Percentiles rank a stretch among this genome's conserved stretches.
Conservation (phyloP, 192 early-diverging fungal species). For the Spinellus fusiger region DNA sequence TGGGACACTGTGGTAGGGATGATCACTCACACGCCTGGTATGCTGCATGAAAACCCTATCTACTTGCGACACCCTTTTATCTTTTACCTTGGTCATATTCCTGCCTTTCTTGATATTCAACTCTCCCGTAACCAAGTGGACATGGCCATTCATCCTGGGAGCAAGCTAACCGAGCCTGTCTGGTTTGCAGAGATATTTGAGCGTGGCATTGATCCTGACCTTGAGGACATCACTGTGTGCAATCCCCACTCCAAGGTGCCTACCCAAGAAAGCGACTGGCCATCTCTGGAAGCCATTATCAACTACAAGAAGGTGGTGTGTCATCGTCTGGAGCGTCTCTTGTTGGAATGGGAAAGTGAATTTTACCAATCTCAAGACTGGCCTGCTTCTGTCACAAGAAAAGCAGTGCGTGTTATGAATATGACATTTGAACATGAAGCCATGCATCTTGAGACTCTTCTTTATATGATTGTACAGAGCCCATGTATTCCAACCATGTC, state of each 20-base stretch:
- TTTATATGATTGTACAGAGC: conserved; percentile 84
- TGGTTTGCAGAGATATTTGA: conserved; percentile 80
- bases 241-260: conserved; percentile 73
- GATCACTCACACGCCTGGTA: conserved; percentile 50
- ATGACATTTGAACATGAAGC: conserved; percentile 94
- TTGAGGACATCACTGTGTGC: conserved; percentile 66
- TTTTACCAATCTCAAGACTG: conserved; percentile 10
- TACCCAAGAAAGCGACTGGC: conserved; percentile 55
- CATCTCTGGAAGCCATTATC: conserved; percentile 55
- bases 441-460: conserved; percentile 87
- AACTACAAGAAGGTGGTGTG: conserved; percentile 64
- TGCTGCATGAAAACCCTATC: conserved; percentile 68
- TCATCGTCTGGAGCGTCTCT: conserved; percentile 39
- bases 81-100: conserved; percentile 87
- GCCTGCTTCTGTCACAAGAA: conserved; percentile 19
- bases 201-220: conserved; percentile 89
- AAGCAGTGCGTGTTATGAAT: conserved; percentile 59
- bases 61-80: conserved; percentile 81
- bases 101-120: conserved; percentile 62
- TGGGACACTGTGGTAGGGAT: conserved; percentile 69
- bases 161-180: conserved; percentile 45
- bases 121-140: conserved; percentile 32
- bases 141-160: background rate
- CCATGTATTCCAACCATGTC: conserved; percentile 22
- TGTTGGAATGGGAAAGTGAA: conserved; percentile 28